These are phyloP conservation scores for Platanthera guangdongensis DNA, from an alignment of 106 monocot genomes.

Conservation along the genomic window DNA sequence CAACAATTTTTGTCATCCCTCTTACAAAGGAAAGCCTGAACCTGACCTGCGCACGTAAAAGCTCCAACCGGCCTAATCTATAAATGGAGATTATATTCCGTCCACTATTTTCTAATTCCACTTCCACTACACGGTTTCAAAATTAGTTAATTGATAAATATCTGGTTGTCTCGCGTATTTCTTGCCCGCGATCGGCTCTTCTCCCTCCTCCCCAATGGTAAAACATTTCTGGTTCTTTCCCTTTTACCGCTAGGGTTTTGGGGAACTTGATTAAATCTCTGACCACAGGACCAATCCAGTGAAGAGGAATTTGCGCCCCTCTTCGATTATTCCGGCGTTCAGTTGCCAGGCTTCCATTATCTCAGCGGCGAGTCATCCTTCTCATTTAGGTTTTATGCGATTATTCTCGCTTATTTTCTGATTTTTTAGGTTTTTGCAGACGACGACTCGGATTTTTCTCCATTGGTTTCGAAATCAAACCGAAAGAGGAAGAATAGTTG, in stretches of 20 bases:
- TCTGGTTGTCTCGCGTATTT: too few relatives aligned
- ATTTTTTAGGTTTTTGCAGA: conserved; percentile 10
- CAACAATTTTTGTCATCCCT: too few relatives aligned
- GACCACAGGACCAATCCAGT: conserved; percentile 10
- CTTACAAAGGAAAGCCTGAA: too few relatives aligned
- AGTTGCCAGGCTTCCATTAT: conserved; percentile 29
- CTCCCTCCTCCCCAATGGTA: background rate
- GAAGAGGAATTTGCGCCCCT: conserved; percentile 66
- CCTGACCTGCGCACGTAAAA: too few relatives aligned
- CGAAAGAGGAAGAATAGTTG: conserved; percentile 14
- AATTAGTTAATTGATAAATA: too few relatives aligned
- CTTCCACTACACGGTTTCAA: too few relatives aligned
- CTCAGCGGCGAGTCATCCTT: conserved; percentile 30
- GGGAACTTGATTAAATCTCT: background rate
- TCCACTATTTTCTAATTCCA: too few relatives aligned
- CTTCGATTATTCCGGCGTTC: conserved; percentile 85
- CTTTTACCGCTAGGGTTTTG: background rate
- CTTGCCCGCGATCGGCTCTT: background rate
- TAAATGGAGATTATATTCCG: too few relatives aligned
- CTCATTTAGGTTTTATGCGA: background rate
- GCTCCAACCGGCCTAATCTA: too few relatives aligned
- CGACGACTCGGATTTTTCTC: conserved; percentile 15
- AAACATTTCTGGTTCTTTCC: conserved; percentile 4
- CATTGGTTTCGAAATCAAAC: background rate
- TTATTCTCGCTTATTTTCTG: background rate